Evolutionary conservation across 768 basidiomycete species (phyloP).

Genomic region (Termitomyces sp.): DNA sequence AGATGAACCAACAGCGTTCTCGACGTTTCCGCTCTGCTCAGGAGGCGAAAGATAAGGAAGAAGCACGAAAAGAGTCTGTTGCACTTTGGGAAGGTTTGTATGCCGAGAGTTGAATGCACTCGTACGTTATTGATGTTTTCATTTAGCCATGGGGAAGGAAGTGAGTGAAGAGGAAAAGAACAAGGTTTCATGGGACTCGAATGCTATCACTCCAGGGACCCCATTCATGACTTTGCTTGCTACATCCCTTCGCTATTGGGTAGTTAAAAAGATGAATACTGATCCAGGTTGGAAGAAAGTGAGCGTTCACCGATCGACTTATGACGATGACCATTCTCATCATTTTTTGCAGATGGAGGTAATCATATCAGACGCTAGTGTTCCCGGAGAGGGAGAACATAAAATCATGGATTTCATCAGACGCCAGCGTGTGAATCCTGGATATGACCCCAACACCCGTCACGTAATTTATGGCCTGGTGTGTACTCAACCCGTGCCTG

Average conservation of each 20-base stretch:
- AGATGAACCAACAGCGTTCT: conserved; percentile 99
- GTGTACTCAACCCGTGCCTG: conserved; percentile 22
- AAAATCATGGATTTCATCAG: conserved; percentile 99
- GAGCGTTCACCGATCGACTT: conserved; percentile 20
- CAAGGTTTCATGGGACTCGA: conserved; percentile 92
- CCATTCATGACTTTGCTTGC: conserved; percentile 97
- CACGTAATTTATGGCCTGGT: conserved; percentile 99
- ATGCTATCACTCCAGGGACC: conserved; percentile 98
- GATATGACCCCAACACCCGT: conserved; percentile 91
- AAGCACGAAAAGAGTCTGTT: conserved; percentile 79
- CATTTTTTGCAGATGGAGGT: conserved; percentile 70
- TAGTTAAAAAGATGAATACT: conserved; percentile 89
- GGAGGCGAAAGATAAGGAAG: conserved; percentile 93
- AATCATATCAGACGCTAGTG: conserved; percentile 93
- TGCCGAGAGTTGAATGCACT: not conserved
- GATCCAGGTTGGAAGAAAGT: conserved; percentile 97
- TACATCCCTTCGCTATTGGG: conserved; percentile 90
- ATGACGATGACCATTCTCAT: not conserved
- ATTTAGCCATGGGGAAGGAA: conserved; percentile 89
- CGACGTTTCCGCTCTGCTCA: conserved; percentile 93
- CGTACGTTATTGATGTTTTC: not conserved
- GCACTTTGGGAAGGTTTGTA: conserved; percentile 78
- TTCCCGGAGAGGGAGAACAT: conserved; percentile 98
- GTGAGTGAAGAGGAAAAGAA: conserved; percentile 78
- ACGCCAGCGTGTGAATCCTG: conserved; percentile 79